Conservation (phyloP, 2,329 filamentous ascomycete species). For the Penicillium sp. region DNA sequence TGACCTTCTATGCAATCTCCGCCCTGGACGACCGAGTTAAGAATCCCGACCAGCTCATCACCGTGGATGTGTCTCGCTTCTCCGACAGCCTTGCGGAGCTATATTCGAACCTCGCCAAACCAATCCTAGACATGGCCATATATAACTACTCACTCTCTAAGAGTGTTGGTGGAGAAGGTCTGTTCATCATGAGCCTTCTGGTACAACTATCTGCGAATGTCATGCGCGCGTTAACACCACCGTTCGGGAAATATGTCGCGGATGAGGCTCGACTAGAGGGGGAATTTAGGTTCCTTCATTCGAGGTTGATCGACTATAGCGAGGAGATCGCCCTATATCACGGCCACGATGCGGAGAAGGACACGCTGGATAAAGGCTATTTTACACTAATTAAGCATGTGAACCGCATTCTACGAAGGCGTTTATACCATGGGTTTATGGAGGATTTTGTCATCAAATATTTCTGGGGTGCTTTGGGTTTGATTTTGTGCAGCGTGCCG, state of each 20-base stretch:
- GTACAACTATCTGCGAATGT: conserved; percentile 91
- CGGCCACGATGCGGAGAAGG: conserved; percentile 92
- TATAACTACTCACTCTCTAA: conserved; percentile 94
- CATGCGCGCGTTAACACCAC: conserved; percentile 92
- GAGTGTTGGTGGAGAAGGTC: conserved; percentile 92
- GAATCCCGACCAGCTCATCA: conserved; percentile 96
- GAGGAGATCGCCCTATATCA: conserved; percentile 93
- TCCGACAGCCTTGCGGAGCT: conserved; percentile 92
- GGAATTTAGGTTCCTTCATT: conserved; percentile 95
- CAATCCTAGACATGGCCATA: conserved; percentile 91
- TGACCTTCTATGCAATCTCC: conserved; percentile 97
- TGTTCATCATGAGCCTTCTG: conserved; percentile 92
- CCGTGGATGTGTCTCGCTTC: conserved; percentile 95
- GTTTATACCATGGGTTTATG: conserved; percentile 99
- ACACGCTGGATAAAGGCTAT: conserved; percentile 96
- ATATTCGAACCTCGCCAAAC: conserved; percentile 96
- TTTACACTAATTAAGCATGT: conserved; percentile 99
- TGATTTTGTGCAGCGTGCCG: conserved; percentile 90
- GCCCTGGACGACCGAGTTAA: conserved; percentile 97
- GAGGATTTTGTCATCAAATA: conserved; percentile 99
- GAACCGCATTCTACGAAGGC: conserved; percentile 86
- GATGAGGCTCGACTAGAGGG: conserved; percentile 94
- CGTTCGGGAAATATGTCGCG: conserved; percentile 96
- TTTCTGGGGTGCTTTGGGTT: conserved; percentile 93
- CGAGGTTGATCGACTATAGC: conserved; percentile 90